These are phyloP conservation scores for Microbotryum silenes-acaulis DNA, from an alignment of 1,284 basidiomycete genomes.

Conservation along the genomic window DNA sequence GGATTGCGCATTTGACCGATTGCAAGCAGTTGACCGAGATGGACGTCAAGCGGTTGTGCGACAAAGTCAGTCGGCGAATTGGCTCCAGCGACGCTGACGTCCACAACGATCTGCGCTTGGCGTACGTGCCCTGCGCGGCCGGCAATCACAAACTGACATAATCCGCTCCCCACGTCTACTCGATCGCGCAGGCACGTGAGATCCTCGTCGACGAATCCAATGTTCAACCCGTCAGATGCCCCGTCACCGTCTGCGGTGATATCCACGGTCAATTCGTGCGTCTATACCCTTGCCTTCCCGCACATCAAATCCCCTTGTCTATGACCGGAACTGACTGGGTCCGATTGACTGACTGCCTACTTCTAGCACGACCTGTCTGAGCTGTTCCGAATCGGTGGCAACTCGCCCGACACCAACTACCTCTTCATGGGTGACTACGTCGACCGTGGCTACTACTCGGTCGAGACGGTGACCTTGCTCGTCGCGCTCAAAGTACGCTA, in stretches of 20 bases:
- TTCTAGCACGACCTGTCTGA: slow-evolving; percentile 93
- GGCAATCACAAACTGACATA: no score
- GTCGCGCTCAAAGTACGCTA: slow-evolving; percentile 97
- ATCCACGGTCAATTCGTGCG: slow-evolving; percentile 99
- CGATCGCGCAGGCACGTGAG: slow-evolving; percentile 68
- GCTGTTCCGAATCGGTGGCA: slow-evolving; percentile 97
- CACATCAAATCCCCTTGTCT: background rate
- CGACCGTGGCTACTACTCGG: slow-evolving; percentile 98
- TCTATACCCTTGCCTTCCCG: slow-evolving; percentile 35
- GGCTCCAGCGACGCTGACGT: background rate
- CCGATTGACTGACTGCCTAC: background rate
- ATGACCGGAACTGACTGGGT: background rate
- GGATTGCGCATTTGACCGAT: slow-evolving; percentile 95
- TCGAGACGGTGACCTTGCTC: slow-evolving; percentile 97
- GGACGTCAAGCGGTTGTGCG: slow-evolving; percentile 96
- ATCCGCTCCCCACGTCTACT: no score
- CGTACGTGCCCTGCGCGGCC: no score
- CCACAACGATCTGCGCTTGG: background rate
- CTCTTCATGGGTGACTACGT: slow-evolving; percentile 99
- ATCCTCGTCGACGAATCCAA: slow-evolving; percentile 97
- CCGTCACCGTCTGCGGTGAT: slow-evolving; percentile 94
- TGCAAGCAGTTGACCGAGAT: slow-evolving; percentile 96
- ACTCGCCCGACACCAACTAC: slow-evolving; percentile 99
- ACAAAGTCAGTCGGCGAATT: slow-evolving; percentile 64
- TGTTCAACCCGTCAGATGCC: slow-evolving; percentile 95